Base-by-base conservation (phyloP, 306 rosid species). In the Sechiopsis laciniata region DNA sequence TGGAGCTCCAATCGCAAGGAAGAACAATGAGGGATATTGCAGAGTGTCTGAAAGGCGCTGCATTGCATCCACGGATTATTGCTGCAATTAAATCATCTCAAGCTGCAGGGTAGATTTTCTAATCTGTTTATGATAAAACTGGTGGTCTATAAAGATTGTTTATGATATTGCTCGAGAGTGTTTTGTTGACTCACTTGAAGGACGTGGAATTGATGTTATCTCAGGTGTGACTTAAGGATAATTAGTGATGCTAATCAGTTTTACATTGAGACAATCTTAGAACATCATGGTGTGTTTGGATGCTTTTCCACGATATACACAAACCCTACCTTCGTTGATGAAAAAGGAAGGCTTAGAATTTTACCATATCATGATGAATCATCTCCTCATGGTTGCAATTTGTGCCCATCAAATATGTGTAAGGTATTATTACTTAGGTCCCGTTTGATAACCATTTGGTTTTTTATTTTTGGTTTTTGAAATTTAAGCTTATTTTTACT, bases 401-500 rank as follows among this genome's bases (percentile, higher is more conserved):
- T 84, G 6, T 92, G 96, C 84, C 92, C 87, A 78, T 48, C 84
- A 55, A 87, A 88, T 80, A 74, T 92, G 96, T 92, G 97, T 81
- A 89, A 92, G 95, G 96, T 89, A 71, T 8, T 45, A 16, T 66
- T 42, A 72, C 63, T 56, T 10, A n/a, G n/a, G n/a, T n/a, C n/a
- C n/a, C n/a, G n/a, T n/a, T n/a, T n/a, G n/a, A n/a, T n/a, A n/a
- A n/a, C n/a, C n/a, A n/a, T n/a, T n/a, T n/a, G n/a, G n/a, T n/a
- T n/a, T n/a, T n/a, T n/a, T n/a, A n/a, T n/a, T n/a, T n/a, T n/a
- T n/a, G n/a, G n/a, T n/a, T n/a, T n/a, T n/a, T n/a, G n/a, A n/a
- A n/a, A n/a, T n/a, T n/a, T n/a, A n/a, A n/a, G n/a, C n/a, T n/a
- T n/a, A n/a, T n/a, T n/a, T n/a, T n/a, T n/a, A n/a, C n/a, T n/a